A percentile compares a stretch with the other conserved stretches of the same genome.
Conservation (phyloP, 78 protist species). For the Dictyostelium brefeldianum region DNA sequence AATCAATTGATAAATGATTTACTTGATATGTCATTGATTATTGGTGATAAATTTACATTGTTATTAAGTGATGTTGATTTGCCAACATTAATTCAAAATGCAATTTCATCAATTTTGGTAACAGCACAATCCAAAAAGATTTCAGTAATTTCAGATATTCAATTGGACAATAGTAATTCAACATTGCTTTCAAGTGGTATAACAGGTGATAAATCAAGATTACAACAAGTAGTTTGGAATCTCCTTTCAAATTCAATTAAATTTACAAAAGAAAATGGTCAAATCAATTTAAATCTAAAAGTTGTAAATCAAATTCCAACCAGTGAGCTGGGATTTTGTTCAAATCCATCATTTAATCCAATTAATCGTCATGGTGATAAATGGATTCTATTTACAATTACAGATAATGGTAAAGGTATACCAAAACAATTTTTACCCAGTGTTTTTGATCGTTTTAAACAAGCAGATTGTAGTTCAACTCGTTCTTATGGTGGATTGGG, state of each 20-base stretch:
- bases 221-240: slow-evolving; percentile 76
- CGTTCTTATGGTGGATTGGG: slow-evolving; percentile 58
- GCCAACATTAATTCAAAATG: slow-evolving; percentile 7
- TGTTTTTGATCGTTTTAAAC: slow-evolving; percentile 64
- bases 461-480: slow-evolving; percentile 68
- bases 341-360: neutral
- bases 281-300: neutral
- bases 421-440: slow-evolving; percentile 32
- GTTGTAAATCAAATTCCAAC: neutral
- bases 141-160: neutral
- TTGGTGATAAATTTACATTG: slow-evolving; percentile 51
- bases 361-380: neutral
- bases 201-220: slow-evolving; percentile 46
- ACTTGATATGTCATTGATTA: slow-evolving; percentile 66
- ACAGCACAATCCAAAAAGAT: slow-evolving; percentile 42
- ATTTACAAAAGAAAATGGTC: slow-evolving; percentile 60
- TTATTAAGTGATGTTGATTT: slow-evolving; percentile 8
- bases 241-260: slow-evolving; percentile 66
- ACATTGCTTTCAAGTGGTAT: neutral
- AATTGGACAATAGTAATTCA: neutral
- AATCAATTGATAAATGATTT: slow-evolving; percentile 75
- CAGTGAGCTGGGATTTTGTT: neutral
- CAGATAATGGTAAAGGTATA: slow-evolving; percentile 61
- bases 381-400: slow-evolving; percentile 30
- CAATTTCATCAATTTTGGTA: neutral